Conservation (phyloP, 2,329 filamentous ascomycete species). For the Trichoderma oligosporum region DNA sequence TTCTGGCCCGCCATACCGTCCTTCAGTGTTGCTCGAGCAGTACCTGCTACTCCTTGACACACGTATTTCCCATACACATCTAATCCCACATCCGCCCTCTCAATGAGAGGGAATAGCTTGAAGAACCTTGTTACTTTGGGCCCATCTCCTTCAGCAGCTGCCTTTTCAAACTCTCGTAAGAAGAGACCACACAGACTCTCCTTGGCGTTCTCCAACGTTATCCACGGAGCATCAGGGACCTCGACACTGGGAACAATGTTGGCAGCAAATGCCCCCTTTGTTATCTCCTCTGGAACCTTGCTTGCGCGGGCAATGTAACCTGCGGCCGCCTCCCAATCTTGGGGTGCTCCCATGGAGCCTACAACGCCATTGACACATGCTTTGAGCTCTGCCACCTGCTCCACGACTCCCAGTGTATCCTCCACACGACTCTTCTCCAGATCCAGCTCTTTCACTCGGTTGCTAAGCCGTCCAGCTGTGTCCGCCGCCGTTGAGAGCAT, state of each 20-base stretch:
- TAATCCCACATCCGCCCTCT: constrained; percentile 78
- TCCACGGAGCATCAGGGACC: constrained; percentile 83
- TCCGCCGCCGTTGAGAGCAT: constrained; percentile 85
- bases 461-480: constrained; percentile 80
- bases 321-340: constrained; percentile 97
- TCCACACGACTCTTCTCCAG: constrained; percentile 88
- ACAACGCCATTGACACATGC: constrained; percentile 92
- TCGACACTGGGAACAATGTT: constrained; percentile 93
- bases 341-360: constrained; percentile 93
- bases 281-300: constrained; percentile 74
- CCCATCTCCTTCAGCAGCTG: constrained; percentile 80
- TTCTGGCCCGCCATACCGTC: constrained; percentile 50
- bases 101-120: constrained; percentile 94
- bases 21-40: constrained; percentile 76
- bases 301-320: constrained; percentile 81
- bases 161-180: constrained; percentile 90
- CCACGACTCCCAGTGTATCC: constrained; percentile 84
- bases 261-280: constrained; percentile 81
- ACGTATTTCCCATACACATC: constrained; percentile 96
- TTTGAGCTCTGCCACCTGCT: constrained; percentile 95
- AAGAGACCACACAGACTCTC: constrained; percentile 90
- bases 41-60: constrained; percentile 85
- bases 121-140: constrained; percentile 93
- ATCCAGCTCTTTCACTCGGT: constrained; percentile 82
- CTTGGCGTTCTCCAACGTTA: constrained; percentile 81